A percentile compares a stretch with the other conserved stretches of the same genome.
phyloP scores from a whole-genome alignment of 169 alveolate genomes.

The Eimeria praecox region DNA sequence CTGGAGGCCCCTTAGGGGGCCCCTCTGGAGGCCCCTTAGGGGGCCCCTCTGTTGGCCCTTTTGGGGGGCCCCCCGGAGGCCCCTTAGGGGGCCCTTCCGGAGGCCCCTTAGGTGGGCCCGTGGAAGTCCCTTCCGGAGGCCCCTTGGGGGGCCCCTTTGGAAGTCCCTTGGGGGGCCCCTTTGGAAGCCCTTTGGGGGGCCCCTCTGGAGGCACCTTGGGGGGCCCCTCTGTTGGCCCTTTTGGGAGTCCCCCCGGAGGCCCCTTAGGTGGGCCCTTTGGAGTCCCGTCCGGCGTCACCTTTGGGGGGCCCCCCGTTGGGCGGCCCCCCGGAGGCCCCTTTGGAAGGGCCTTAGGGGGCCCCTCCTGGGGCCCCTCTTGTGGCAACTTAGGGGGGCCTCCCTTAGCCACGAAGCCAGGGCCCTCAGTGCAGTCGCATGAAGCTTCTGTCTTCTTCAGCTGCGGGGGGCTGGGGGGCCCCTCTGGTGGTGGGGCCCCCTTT shows the following conservation, averaged over 20 bases:
- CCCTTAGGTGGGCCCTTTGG: neutral
- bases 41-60: no score
- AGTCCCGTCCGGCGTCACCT: neutral
- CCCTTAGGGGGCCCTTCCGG: neutral
- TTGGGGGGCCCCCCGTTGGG: neutral
- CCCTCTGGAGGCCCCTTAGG: neutral
- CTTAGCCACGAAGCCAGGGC: no score
- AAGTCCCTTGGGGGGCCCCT: neutral
- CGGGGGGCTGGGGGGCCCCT: conserved; percentile 2
- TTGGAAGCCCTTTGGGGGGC: neutral
- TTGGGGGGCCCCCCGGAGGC: conserved; percentile 24
- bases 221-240: neutral
- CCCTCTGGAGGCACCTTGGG: neutral
- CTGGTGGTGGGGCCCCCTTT: neutral
- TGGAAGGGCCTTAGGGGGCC: neutral
- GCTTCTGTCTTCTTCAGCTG: no score
- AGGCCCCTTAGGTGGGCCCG: conserved; percentile 47
- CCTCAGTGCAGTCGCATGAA: no score
- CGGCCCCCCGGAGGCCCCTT: neutral
- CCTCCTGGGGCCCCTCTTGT: neutral
- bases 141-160: neutral
- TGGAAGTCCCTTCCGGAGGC: conserved; percentile 2
- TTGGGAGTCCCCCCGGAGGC: neutral
- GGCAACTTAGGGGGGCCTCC: no score
- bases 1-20: neutral